Evolutionary conservation across 495 filamentous ascomycete species (phyloP), one percentile per base, ranked within the genome.

Genomic region (Xylaria scruposa): DNA sequence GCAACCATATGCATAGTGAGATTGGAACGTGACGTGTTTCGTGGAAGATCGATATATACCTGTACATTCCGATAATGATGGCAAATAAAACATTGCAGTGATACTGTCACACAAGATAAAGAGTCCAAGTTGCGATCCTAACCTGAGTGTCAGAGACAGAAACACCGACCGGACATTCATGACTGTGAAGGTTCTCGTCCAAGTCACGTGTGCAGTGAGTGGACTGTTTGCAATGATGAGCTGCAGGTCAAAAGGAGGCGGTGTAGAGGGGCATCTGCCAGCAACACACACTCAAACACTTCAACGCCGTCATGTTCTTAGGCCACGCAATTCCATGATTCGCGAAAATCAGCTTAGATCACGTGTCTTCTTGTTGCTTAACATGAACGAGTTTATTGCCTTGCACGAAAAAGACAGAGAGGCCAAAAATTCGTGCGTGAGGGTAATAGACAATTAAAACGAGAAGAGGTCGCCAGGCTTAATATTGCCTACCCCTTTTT

Each of bases 231-330:
- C 46, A 66, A 51, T 38, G 3, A 51, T 9, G 46, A 49, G 46
- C 46, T 53, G 46, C 31, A 66, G 46, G 46, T 66, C 31, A 19
- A 46, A 36, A 49, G 61, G 61, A 47, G n/a, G 61, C 42, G 61
- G n/a, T n/a, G n/a, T n/a, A n/a, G n/a, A n/a, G n/a, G 61, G 61
- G 38, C 21, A 40, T 60, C 31, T 36, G 38, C 19, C 31, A 60
- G n/a, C n/a, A 36, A 38, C 58, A 60, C 19, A 38, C 21, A 38
- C 19, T 21, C 58, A 31, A 3, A 33, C 9, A 60, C 56, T 17
- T 19, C 1, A 17, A 0, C 4, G 29, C 56, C 56, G n/a, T 60
- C 56, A n/a, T 6, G 5, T 60, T 21, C 56, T 60, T 38, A 56
- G n/a, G 51, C 51, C 12, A 54, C 15, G 51, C 38, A 33, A 33